A percentile compares a stretch with the other conserved stretches of the same genome.
These are phyloP conservation scores for Sophora flavescens DNA, from an alignment of 306 rosid genomes.

Conservation along the genomic window DNA sequence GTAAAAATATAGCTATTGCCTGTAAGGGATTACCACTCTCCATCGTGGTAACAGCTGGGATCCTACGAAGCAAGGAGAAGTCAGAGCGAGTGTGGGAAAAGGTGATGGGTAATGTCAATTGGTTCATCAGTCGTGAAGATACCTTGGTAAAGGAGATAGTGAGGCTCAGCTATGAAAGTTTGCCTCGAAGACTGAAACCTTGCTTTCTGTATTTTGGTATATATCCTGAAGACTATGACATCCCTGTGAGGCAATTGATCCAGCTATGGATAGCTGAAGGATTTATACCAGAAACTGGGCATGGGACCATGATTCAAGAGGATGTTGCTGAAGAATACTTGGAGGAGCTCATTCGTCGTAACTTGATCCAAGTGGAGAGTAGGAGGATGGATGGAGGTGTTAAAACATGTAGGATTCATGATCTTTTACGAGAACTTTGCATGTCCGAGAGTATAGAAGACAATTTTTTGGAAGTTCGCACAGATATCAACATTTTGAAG, in stretches of 20 bases:
- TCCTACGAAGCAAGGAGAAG: not conserved
- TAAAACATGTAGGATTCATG: conserved; percentile 4
- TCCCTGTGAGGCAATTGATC: conserved; percentile 8
- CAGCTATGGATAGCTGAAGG: conserved; percentile 18
- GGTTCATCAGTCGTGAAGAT: not conserved
- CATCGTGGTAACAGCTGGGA: not conserved
- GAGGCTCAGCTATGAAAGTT: not conserved
- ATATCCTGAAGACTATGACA: not conserved
- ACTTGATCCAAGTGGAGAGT: not conserved
- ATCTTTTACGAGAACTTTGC: not conserved
- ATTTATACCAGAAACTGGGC: not conserved
- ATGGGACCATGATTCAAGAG: not conserved
- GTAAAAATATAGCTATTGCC: not conserved
- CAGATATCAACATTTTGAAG: not conserved
- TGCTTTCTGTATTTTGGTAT: conserved; percentile 25
- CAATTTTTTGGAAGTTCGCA: not conserved
- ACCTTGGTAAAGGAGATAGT: not conserved
- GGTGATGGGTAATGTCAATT: not conserved
- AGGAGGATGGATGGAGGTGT: not conserved
- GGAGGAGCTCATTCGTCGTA: not conserved
- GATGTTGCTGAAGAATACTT: conserved; percentile 13
- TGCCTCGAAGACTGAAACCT: conserved; percentile 11
- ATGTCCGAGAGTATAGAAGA: not conserved
- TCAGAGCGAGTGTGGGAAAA: not conserved
- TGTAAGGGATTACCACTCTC: conserved; percentile 4